Conservation (phyloP, 345 rosid genomes). For the Ricinus communis region DNA sequence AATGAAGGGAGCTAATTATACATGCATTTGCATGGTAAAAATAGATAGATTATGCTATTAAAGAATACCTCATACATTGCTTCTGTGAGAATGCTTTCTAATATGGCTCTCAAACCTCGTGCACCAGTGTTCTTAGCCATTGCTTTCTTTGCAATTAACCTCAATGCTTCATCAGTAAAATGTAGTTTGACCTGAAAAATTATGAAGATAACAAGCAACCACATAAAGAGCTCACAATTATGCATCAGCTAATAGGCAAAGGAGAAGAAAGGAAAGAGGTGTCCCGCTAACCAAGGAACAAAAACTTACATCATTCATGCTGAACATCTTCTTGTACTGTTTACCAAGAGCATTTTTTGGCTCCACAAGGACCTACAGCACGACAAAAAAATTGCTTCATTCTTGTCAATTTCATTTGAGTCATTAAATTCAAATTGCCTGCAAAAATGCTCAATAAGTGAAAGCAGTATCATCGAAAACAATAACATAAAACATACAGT, state of each 20-base stretch:
- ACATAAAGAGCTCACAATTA: not conserved
- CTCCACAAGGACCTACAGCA: slow-evolving; percentile 67
- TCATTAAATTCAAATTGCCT: not conserved
- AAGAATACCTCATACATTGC: slow-evolving; percentile 88
- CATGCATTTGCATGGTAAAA: no score
- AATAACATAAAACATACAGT: not conserved
- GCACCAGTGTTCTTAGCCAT: slow-evolving; percentile 91
- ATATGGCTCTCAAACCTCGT: slow-evolving; percentile 82
- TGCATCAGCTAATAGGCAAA: not conserved
- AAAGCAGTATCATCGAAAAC: not conserved
- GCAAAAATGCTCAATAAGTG: not conserved
- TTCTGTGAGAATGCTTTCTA: slow-evolving; percentile 87
- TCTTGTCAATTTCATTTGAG: not conserved
- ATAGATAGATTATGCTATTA: no score
- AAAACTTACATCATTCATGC: slow-evolving; percentile 74
- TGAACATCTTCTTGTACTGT: slow-evolving; percentile 86
- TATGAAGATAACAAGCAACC: slow-evolving; percentile 17
- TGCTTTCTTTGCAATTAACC: slow-evolving; percentile 71
- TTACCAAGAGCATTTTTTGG: slow-evolving; percentile 93
- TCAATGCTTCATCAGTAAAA: slow-evolving; percentile 72
- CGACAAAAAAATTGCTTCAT: slow-evolving; percentile 10
- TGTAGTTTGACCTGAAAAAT: slow-evolving; percentile 74
- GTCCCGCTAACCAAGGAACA: not conserved
- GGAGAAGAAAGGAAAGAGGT: not conserved
- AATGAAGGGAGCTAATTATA: no score